phyloP scores from a whole-genome alignment of 805 yeast genomes.

The Candida succiphila region DNA sequence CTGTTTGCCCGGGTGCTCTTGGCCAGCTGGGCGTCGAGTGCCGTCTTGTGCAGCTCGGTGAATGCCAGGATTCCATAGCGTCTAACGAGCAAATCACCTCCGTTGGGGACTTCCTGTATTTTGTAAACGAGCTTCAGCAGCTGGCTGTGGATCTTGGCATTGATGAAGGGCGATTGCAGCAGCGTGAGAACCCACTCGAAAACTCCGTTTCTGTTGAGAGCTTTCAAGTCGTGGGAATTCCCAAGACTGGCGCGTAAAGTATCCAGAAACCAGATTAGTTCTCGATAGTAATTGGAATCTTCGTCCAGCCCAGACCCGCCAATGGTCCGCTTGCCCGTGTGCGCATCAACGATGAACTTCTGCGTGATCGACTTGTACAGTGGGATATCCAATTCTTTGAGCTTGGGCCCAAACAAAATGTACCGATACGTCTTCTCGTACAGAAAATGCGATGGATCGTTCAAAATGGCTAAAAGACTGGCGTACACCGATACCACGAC shows the following conservation, averaged over 20 bases:
- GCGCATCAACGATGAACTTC: conserved; percentile 15
- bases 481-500: conserved; percentile 47
- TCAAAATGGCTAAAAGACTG: conserved; percentile 43
- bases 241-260: conserved; percentile 37
- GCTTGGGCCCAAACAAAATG: conserved; percentile 45
- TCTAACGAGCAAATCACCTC: conserved; percentile 48
- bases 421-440: conserved; percentile 65
- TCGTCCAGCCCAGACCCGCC: conserved; percentile 21
- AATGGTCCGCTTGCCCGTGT: conserved; percentile 6
- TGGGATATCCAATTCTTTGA: conserved; percentile 34
- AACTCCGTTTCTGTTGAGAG: conserved; percentile 42
- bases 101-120: conserved; percentile 45
- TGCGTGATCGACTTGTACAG: conserved; percentile 29
- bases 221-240: conserved; percentile 38
- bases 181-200: conserved; percentile 62
- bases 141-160: conserved; percentile 26
- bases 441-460: conserved; percentile 63
- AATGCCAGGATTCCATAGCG: conserved; percentile 39
- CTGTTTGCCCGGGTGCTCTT: neutral
- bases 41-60: conserved; percentile 21
- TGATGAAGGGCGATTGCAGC: conserved; percentile 38
- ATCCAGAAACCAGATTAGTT: conserved; percentile 57
- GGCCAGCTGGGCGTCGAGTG: neutral
- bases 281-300: conserved; percentile 42
- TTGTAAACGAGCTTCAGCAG: conserved; percentile 33